Evolutionary conservation across 169 alveolate genomes (phyloP), one percentile per base, ranked within the genome.

Genomic region (Plasmodium inui): DNA sequence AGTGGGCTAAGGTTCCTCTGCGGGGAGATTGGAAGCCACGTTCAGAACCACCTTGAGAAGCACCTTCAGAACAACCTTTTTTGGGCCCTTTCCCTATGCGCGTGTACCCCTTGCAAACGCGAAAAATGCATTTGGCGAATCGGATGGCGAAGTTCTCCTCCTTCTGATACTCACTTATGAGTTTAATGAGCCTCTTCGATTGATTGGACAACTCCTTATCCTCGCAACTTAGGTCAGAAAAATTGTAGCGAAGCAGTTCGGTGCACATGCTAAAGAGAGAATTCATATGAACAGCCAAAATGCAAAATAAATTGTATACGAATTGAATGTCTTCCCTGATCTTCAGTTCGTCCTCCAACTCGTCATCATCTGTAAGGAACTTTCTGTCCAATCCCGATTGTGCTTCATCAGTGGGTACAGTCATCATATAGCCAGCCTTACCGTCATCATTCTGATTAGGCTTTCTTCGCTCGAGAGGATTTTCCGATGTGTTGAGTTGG

Each of bases 231-330:
- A 61, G 6, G 6, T 37, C 46, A 22, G 74, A 50, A 50, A 79
- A 88, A 61, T 88, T 30, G 17, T 61, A 71, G 30, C 82, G 78
- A 22, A 88, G 39, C 41, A 88, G 32, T 37, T 88, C 78, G 10
- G 82, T 74, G 53, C 85, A 88, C 6, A 79, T 88, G 28, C 82
- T 88, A 88, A 76, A 88, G 61, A 88, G 71, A 26, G 73, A 39
- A 19, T 61, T 76, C 30, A 88, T 88, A 88, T 88, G 93, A 0
- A 88, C 30, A 57, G 82, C 61, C 73, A 88, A 57, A 14, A 34
- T 61, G 17, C 78, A 32, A 46, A 88, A 88, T 8, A 74, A 12
- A 14, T 88, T 88, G 44, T 88, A 55, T 37, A 88, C 61, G 46
- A 76, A 88, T n/a, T 57, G 26, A 28, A n/a, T 5, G 22, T 57